A percentile compares a stretch with the other conserved stretches of the same genome.
Conservation (phyloP, 768 basidiomycete species). For the Phaffia australis region DNA sequence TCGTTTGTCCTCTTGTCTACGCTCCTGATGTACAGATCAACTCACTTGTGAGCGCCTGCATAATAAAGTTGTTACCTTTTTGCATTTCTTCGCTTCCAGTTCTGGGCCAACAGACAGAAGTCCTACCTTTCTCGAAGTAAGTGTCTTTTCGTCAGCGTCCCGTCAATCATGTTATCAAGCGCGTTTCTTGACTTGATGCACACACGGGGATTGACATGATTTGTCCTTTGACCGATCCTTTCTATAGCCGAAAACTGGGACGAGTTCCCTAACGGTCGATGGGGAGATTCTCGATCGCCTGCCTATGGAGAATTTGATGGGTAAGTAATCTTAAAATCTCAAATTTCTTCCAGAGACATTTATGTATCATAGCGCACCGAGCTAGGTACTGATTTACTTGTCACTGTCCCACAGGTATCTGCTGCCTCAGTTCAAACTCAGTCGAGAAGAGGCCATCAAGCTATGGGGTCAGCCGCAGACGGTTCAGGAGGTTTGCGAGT, state of each 20-base stretch:
- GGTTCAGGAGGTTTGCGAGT: slow-evolving; percentile 32
- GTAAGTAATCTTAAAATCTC: slow-evolving; percentile 49
- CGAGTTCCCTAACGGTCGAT: slow-evolving; percentile 97
- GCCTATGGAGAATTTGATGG: slow-evolving; percentile 98
- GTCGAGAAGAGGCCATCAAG: slow-evolving; percentile 32
- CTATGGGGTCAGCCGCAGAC: slow-evolving; percentile 34
- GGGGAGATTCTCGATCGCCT: slow-evolving; percentile 92
- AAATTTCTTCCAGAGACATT: slow-evolving; percentile 55
- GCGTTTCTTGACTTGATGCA: background rate
- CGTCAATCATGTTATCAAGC: background rate
- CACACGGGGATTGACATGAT: background rate
- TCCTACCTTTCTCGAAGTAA: slow-evolving; percentile 78
- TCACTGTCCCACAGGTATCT: slow-evolving; percentile 2
- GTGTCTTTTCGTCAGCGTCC: slow-evolving; percentile 6
- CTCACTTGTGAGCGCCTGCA: background rate
- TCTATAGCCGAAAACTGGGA: slow-evolving; percentile 79
- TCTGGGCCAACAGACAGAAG: slow-evolving; percentile 76
- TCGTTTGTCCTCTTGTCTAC: slow-evolving; percentile 36
- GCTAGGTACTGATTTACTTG: too few species aligned
- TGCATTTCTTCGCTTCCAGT: slow-evolving; percentile 10
- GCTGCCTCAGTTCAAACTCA: slow-evolving; percentile 21
- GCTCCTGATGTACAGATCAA: too few species aligned
- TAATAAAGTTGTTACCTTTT: background rate
- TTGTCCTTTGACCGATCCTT: background rate
- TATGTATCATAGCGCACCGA: slow-evolving; percentile 41